Conservation (phyloP, 495 filamentous ascomycete genomes). For the Podospora tetraspora region DNA sequence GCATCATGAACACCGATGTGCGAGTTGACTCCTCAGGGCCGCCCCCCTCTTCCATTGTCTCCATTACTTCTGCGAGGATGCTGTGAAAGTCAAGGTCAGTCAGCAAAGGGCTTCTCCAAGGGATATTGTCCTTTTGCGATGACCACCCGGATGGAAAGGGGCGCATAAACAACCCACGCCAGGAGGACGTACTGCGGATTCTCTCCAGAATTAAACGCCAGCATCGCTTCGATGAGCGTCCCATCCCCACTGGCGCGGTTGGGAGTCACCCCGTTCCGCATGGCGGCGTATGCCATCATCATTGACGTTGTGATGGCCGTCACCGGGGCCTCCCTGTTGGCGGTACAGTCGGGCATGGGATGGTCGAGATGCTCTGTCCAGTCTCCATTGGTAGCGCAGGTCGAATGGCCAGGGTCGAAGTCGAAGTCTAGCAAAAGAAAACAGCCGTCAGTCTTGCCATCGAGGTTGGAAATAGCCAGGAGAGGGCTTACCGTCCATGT, state of each 20-base stretch:
- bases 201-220: not conserved
- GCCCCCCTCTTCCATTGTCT: not conserved
- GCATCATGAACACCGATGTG: not conserved
- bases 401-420: not conserved
- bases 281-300: conserved; percentile 1
- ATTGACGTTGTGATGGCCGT: not conserved
- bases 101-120: too few relatives aligned
- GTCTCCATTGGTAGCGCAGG: not conserved
- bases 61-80: not conserved
- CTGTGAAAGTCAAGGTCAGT: too few relatives aligned
- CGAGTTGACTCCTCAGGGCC: not conserved
- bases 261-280: not conserved
- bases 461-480: not conserved
- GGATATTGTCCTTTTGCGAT: too few relatives aligned
- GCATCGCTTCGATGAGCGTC: not conserved
- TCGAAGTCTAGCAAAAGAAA: not conserved
- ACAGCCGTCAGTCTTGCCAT: not conserved
- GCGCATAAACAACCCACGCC: too few relatives aligned
- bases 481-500: not conserved
- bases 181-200: not conserved
- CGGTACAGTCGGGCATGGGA: conserved; percentile 1
- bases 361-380: not conserved
- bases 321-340: not conserved
- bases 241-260: not conserved
- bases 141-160: not conserved